These are phyloP conservation scores for Zelopaecilomyces penicillatus DNA, from an alignment of 2,329 filamentous ascomycete species.

Conservation along the genomic window DNA sequence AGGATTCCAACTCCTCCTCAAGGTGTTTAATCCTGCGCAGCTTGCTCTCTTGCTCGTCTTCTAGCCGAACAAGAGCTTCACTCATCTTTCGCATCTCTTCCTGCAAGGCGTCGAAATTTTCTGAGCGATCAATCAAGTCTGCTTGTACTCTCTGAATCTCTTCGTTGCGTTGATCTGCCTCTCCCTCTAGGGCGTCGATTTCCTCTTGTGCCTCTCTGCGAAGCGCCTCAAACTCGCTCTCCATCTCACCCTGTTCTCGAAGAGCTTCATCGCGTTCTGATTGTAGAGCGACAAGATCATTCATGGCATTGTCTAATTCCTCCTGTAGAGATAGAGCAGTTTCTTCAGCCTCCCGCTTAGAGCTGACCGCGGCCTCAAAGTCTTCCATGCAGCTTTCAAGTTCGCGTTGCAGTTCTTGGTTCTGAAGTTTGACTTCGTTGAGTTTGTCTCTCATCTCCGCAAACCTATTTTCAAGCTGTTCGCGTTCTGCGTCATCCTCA, in stretches of 20 bases:
- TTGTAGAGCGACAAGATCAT: constrained; percentile 71
- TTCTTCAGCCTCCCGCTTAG: constrained; percentile 52
- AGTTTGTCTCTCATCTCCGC: constrained; percentile 79
- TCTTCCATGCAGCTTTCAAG: constrained; percentile 73
- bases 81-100: constrained; percentile 89
- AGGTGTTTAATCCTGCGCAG: constrained; percentile 71
- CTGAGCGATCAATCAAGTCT: constrained; percentile 66
- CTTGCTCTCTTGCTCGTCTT: constrained; percentile 81
- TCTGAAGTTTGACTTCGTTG: constrained; percentile 77
- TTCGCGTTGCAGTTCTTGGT: constrained; percentile 79
- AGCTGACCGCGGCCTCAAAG: constrained; percentile 62
- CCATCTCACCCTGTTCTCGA: constrained; percentile 51
- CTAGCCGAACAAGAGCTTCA: constrained; percentile 74
- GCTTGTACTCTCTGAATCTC: constrained; percentile 62
- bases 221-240: constrained; percentile 52
- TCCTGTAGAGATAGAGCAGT: constrained; percentile 59
- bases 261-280: constrained; percentile 80
- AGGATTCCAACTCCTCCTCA: constrained; percentile 72
- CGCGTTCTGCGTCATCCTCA: constrained; percentile 67
- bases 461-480: constrained; percentile 77
- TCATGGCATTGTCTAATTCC: constrained; percentile 69
- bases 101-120: constrained; percentile 87
- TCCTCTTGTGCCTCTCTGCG: constrained; percentile 57
- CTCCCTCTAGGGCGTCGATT: constrained; percentile 58
- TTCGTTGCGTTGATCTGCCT: constrained; percentile 63